A percentile compares a stretch with the other conserved stretches of the same genome.
These are phyloP conservation scores for Boletus vermiculosoides DNA, from an alignment of 768 basidiomycete genomes.

Conservation along the genomic window DNA sequence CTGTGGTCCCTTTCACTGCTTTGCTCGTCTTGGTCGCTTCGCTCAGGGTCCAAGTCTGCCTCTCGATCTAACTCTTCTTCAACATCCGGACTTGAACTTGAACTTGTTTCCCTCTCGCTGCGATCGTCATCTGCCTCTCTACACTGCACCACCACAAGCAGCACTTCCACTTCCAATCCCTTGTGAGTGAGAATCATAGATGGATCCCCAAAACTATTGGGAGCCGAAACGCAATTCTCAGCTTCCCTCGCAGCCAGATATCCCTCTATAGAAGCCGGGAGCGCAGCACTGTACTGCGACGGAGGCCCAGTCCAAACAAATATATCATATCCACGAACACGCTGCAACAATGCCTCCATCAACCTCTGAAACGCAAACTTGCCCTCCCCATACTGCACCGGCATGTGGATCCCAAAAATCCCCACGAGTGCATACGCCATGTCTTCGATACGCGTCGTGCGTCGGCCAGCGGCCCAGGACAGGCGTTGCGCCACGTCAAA, in stretches of 20 bases:
- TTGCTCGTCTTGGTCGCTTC: not conserved
- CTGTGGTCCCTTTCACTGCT: not conserved
- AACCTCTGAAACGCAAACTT: conserved; percentile 23
- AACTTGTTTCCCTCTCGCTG: not conserved
- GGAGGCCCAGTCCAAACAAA: conserved; percentile 9
- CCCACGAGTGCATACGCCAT: conserved; percentile 25
- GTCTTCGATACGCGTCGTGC: conserved; percentile 26
- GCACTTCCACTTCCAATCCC: conserved; percentile 7
- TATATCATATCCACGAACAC: not conserved
- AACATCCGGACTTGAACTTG: not conserved
- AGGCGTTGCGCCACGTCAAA: conserved; percentile 4
- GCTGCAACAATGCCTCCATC: conserved; percentile 7
- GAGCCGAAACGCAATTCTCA: not conserved
- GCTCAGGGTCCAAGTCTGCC: not conserved
- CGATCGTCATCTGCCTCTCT: conserved; percentile 1
- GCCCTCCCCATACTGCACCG: conserved; percentile 26
- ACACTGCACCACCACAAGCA: conserved; percentile 2
- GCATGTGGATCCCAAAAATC: conserved; percentile 20
- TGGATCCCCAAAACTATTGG: conserved; percentile 6
- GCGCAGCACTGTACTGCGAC: conserved; percentile 5
- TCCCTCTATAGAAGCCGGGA: conserved; percentile 7
- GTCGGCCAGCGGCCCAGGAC: conserved; percentile 22
- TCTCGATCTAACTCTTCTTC: not conserved
- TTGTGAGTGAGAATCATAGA: conserved; percentile 5
- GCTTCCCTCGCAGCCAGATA: conserved; percentile 9